Evolutionary conservation across 2,329 filamentous ascomycete genomes (phyloP), one percentile per base, ranked within the genome.

Genomic region (Neonectria neomacrospora): DNA sequence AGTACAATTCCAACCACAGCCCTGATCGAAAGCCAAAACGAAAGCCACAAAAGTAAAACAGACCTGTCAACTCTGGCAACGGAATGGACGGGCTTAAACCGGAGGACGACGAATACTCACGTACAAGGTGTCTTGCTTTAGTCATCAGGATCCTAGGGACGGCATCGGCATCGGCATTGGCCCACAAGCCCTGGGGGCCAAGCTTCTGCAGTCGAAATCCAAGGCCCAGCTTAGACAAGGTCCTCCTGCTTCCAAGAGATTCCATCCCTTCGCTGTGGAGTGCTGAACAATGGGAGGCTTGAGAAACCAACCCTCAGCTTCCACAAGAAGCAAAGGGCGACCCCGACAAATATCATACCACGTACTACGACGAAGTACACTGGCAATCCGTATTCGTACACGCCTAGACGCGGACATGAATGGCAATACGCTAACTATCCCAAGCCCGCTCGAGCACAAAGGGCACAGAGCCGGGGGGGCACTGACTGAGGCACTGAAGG

Each of bases 81-180:
- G 32, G 59, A 61, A 58, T 61, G 59, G 39, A 42, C 51, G 42
- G 51, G 37, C 18, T 42, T 44, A 45, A 45, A 28, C 41, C 42
- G 50, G 57, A 50, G 22, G 50, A 16, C 37, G 32, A 50, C 26
- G 44, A 50, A 39, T 18, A 39, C 8, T 39, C 37, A 39, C 37
- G 37, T 18, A 39, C 37, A 18, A 39, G 32, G 10, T 30, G 59
- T 51, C 45, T 54, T 59, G 39, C 42, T 53, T 69, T 54, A 45
- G 59, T 63, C 67, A 64, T 65, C 65, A 58, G 51, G 34, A 37
- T 37, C 34, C 34, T 50, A 42, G n/a, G 47, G 41, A 54, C 65
- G 58, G 67, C 37, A 55, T 44, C 53, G 50, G 54, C 50, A 51
- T 34, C 54, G 47, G 53, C 50, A 45, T 34, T 47, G 47, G 54